These are phyloP conservation scores for Sparassis latifolia DNA, from an alignment of 1,284 basidiomycete species.

Conservation along the genomic window DNA sequence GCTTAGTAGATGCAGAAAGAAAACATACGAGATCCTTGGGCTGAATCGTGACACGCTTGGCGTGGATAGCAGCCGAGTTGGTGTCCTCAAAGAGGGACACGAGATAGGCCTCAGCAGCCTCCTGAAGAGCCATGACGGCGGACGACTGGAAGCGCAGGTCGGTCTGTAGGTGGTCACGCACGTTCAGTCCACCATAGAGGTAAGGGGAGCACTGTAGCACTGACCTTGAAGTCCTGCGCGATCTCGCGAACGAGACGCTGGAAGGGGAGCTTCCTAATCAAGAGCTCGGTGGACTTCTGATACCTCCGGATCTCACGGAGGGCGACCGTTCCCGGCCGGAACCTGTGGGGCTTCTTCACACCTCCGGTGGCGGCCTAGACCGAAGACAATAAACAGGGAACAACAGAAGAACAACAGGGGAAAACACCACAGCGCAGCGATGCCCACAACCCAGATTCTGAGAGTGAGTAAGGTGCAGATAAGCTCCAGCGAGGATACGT, in stretches of 20 bases:
- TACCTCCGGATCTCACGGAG: constrained; percentile 97
- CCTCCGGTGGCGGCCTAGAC: constrained; percentile 80
- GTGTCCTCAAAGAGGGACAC: constrained; percentile 93
- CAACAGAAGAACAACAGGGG: constrained; percentile 8
- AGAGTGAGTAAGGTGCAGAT: constrained; percentile 9
- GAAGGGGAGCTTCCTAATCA: constrained; percentile 96
- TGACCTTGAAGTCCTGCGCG: constrained; percentile 93
- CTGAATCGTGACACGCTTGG: constrained; percentile 88
- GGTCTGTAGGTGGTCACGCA: constrained; percentile 38
- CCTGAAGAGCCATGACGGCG: constrained; percentile 93
- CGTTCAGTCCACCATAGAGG: constrained; percentile 2
- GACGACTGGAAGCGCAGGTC: constrained; percentile 98
- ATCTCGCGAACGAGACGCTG: constrained; percentile 95
- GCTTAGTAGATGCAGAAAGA: not conserved
- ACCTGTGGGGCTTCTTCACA: constrained; percentile 97
- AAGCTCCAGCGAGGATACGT: constrained; percentile 25
- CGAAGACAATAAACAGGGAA: constrained; percentile 14
- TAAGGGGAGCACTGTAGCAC: constrained; percentile 8
- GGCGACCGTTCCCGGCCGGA: constrained; percentile 97
- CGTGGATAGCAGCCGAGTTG: constrained; percentile 90
- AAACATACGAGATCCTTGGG: constrained; percentile 66
- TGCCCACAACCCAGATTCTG: constrained; percentile 16
- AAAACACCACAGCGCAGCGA: constrained; percentile 11
- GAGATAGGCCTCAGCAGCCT: constrained; percentile 95
- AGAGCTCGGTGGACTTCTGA: constrained; percentile 94